Evolutionary conservation across 768 basidiomycete species (phyloP), one percentile per base, ranked within the genome.

Genomic region (Plicaturopsis crispa): DNA sequence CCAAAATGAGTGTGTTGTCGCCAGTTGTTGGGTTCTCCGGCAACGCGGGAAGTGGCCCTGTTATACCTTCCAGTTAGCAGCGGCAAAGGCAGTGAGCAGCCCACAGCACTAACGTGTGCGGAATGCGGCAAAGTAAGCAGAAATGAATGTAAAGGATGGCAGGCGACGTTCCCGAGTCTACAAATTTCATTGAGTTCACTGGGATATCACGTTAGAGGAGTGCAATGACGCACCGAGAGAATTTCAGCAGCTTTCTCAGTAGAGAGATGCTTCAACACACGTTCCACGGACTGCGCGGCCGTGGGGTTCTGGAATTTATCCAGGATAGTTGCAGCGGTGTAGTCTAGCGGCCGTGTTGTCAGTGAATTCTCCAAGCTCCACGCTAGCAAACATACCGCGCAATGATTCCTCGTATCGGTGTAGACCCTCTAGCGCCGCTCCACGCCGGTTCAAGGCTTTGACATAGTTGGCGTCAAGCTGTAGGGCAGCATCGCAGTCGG

Each of bases 71-170:
- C 14, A 24, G 13, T 1, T n/a, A 40, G 24, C 14, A 6, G 38
- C 28, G 38, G 33, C 40, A 31, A 45, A 21, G 13, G 30, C 16
- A 43, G 32, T 28, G 14, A 35, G 31, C 11, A 19, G 22, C 31
- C 35, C 31, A 17, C 21, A 35, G 37, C 11, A 68, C 84, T 48
- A 49, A 87, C 90, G 82, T 40, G 81, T 68, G 47, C 96, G 80
- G 84, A 98, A 98, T 6, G 96, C 96, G 42, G 90, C 84, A 55
- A 98, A 91, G 67, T 98, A 99, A 1, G 94, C 87, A 10, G 84
- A 82, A 48, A 96, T 84, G 62, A 99, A 96, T 0, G 89, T 90
- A 47, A 76, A 74, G 11, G 90, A 90, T 5, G 94, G 94, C 19
- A 98, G 66, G 40, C 81, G 76, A 1, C 81, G 82, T 62, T 86